phyloP scores from a whole-genome alignment of 1,284 basidiomycete genomes.

The Moesziomyces parantarcticus region DNA sequence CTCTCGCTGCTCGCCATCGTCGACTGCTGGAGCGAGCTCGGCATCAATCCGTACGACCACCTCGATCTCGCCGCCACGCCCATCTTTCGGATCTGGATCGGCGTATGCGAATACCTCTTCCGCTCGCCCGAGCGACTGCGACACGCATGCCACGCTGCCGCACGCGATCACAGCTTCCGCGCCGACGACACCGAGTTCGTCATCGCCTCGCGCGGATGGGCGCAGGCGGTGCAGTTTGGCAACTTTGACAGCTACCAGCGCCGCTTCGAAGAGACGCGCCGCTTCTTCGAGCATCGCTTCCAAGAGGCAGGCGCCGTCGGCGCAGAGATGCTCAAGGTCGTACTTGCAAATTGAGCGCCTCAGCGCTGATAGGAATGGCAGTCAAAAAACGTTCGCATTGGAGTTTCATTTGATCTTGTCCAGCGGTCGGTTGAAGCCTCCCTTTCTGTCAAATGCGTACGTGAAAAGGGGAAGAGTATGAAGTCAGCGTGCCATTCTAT shows the following conservation, averaged over 20 bases:
- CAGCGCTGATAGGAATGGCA: neutral
- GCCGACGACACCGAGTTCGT: slow-evolving; percentile 93
- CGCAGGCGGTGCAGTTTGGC: slow-evolving; percentile 80
- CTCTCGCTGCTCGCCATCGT: slow-evolving; percentile 97
- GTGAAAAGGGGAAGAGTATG: too few relatives aligned
- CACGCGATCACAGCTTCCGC: slow-evolving; percentile 83
- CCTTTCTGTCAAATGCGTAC: slow-evolving; percentile 30
- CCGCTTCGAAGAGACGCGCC: slow-evolving; percentile 81
- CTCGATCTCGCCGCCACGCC: slow-evolving; percentile 94
- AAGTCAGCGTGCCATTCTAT: too few relatives aligned
- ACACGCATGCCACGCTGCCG: slow-evolving; percentile 72
- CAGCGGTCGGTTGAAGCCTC: slow-evolving; percentile 54
- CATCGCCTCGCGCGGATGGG: slow-evolving; percentile 92
- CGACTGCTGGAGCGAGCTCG: slow-evolving; percentile 91
- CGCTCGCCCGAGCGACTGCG: slow-evolving; percentile 70
- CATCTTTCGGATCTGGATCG: slow-evolving; percentile 95
- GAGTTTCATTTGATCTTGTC: slow-evolving; percentile 53
- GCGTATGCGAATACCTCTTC: slow-evolving; percentile 96
- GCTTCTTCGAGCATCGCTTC: slow-evolving; percentile 88
- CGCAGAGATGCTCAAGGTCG: slow-evolving; percentile 88
- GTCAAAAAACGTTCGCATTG: too few relatives aligned
- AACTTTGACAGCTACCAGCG: slow-evolving; percentile 87
- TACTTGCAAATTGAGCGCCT: slow-evolving; percentile 66
- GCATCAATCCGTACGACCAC: slow-evolving; percentile 89
- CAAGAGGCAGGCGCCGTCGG: slow-evolving; percentile 85